Percentiles rank a stretch among this genome's conserved stretches.
Evolutionary conservation across 1,284 basidiomycete species (phyloP).

Genomic region (Cutaneotrichosporon curvatum): DNA sequence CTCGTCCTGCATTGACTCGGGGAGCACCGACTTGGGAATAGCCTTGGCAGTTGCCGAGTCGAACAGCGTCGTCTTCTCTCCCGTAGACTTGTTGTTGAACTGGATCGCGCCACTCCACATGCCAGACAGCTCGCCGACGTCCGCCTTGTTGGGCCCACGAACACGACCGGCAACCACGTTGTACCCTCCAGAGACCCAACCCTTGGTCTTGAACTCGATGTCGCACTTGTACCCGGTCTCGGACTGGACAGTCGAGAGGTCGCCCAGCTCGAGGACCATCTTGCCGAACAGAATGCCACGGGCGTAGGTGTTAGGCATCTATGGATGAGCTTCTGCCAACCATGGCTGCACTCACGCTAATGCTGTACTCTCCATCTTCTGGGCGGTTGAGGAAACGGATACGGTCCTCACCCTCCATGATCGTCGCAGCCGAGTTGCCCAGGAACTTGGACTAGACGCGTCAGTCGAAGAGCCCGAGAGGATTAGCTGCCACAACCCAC

Average conservation of each 20-base stretch:
- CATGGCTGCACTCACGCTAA: conserved; percentile 21
- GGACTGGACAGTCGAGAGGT: conserved; percentile 79
- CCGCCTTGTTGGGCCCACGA: conserved; percentile 54
- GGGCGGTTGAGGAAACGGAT: conserved; percentile 70
- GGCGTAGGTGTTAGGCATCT: conserved; percentile 94
- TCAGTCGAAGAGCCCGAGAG: background rate
- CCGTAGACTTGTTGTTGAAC: conserved; percentile 63
- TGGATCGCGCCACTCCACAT: conserved; percentile 92
- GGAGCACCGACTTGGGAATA: conserved; percentile 72
- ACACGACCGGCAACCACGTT: conserved; percentile 82
- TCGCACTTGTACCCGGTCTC: conserved; percentile 71
- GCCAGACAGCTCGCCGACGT: conserved; percentile 80
- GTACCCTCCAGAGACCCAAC: conserved; percentile 95
- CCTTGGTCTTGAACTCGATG: conserved; percentile 97
- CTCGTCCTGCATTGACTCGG: conserved; percentile 79
- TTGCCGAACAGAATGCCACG: conserved; percentile 95
- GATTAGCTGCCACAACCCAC: conserved; percentile 12
- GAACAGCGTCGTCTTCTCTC: conserved; percentile 70
- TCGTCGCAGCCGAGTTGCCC: conserved; percentile 90
- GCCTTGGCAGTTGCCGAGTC: conserved; percentile 70
- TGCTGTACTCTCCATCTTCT: conserved; percentile 62
- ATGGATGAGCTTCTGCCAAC: background rate
- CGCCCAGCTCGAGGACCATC: conserved; percentile 95
- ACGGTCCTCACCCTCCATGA: conserved; percentile 93
- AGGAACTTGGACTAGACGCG: conserved; percentile 69